Percentiles rank a stretch among this genome's conserved stretches.
Conservation (phyloP, 164 flowering plant species). For the Magnolia kwangsiensis region DNA sequence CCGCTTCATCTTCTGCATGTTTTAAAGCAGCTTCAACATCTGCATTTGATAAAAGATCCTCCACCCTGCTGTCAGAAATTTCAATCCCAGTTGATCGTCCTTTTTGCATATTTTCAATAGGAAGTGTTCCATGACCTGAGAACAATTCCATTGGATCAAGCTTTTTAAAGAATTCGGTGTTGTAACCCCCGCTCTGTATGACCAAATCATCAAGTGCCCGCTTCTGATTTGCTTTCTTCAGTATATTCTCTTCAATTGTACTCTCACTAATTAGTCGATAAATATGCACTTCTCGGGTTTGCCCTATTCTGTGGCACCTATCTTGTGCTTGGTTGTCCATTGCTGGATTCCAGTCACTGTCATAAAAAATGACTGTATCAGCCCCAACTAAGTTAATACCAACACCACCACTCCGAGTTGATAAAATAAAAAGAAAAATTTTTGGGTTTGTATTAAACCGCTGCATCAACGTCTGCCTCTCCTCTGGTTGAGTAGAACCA, state of each 20-base stretch:
- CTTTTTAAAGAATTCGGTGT: conserved; percentile 93
- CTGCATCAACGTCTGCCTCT: conserved; percentile 97
- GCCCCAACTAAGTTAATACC: conserved; percentile 98
- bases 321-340: conserved; percentile 99
- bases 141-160: conserved; percentile 93
- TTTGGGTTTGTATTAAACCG: conserved; percentile 96
- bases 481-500: conserved; percentile 97
- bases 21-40: conserved; percentile 97
- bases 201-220: conserved; percentile 96
- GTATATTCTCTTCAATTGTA: conserved; percentile 95
- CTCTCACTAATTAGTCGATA: conserved; percentile 92
- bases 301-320: conserved; percentile 96
- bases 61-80: conserved; percentile 29
- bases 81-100: conserved; percentile 24
- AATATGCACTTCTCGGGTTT: conserved; percentile 97
- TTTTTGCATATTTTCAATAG: conserved; percentile 37
- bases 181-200: conserved; percentile 92
- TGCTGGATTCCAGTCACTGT: conserved; percentile 99
- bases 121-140: conserved; percentile 62
- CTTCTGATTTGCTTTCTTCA: conserved; percentile 97
- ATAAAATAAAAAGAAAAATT: conserved; percentile 86
- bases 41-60: conserved; percentile 58
- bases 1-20: conserved; percentile 95
- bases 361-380: conserved; percentile 96
- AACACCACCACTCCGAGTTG: conserved; percentile 99